A percentile compares a stretch with the other conserved stretches of the same genome.
Conservation (phyloP, 2,329 filamentous ascomycete genomes). For the Leptographium galeiforme region DNA sequence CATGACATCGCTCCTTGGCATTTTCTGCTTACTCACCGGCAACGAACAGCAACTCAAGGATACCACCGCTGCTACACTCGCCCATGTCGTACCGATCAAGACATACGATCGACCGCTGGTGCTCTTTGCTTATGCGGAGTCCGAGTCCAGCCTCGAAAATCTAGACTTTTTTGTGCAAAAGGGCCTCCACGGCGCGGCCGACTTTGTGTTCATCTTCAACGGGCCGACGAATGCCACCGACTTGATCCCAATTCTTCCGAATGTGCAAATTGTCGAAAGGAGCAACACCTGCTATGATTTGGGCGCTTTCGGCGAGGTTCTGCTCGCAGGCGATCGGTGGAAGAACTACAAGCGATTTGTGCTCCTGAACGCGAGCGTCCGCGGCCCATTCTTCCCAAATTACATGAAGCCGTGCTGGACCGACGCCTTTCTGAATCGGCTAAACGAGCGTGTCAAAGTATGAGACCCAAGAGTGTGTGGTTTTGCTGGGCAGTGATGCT, state of each 20-base stretch:
- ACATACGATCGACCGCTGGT: slow-evolving; percentile 13
- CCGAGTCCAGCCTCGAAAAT: slow-evolving; percentile 18
- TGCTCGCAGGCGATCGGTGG: slow-evolving; percentile 18
- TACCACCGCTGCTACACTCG: not conserved
- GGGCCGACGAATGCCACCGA: slow-evolving; percentile 16
- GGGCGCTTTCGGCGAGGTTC: slow-evolving; percentile 21
- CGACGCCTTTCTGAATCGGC: slow-evolving; percentile 18
- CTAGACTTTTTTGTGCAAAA: slow-evolving; percentile 22
- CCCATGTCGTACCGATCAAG: not conserved
- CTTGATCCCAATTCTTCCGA: slow-evolving; percentile 16
- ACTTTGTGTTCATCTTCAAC: slow-evolving; percentile 27
- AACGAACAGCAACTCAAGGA: not conserved
- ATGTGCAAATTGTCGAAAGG: slow-evolving; percentile 19
- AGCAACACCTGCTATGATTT: slow-evolving; percentile 22
- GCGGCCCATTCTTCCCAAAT: slow-evolving; percentile 23
- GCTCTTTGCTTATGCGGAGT: slow-evolving; percentile 23
- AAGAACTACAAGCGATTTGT: slow-evolving; percentile 23
- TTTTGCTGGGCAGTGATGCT: not conserved
- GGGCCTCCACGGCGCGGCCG: slow-evolving; percentile 22
- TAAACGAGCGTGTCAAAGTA: slow-evolving; percentile 20
- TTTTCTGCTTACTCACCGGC: not conserved
- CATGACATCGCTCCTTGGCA: not conserved
- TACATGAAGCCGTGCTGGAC: slow-evolving; percentile 23
- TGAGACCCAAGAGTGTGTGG: no score
- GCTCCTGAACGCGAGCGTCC: slow-evolving; percentile 20